Evolutionary conservation across 73 alveolate species (phyloP), one percentile per base, ranked within the genome.

Genomic region (Tetrahymena elliotti): DNA sequence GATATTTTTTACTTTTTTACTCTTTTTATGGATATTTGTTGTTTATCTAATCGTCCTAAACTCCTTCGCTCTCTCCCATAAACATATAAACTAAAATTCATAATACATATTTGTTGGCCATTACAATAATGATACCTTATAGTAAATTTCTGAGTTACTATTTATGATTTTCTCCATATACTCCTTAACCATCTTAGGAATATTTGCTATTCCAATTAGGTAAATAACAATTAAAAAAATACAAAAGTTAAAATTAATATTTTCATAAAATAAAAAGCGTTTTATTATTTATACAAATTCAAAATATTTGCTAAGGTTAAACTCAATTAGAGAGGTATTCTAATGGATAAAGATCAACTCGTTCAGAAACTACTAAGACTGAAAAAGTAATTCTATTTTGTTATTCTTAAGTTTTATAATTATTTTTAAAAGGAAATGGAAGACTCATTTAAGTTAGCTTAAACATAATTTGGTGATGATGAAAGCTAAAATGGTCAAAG

Each of bases 1-100:
- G 93, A 54, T 94, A 52, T 96, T 84, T 84, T 94, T 83, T 84
- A 53, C 40, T 18, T 96, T 96, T 94, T 83, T 96, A 52, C 93
- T 92, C 38, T 94, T 93, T 52, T 34, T 93, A 31, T 94, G 39
- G 93, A 52, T 93, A 3, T 94, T 83, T 52, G 35, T 41, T 4
- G 40, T 88, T 27, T 34, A 39, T 31, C 39, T 84, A 68, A 68
- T 94, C 4, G 33, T 84, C 37, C 68, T 94, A 83, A 68, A 27
- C 36, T 27, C 88, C 0, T 68, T 68, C 11, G 88, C 88, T 27
- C 88, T 68, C 16, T 68, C 36, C 2, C 88, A 68, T 31, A 31
- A 68, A 2, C 88, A 68, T 24, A n/a, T n/a, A 11, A 68, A 68
- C n/a, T 2, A 31, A 68, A 8, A 68, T 6, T 68, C 88, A 11